A percentile compares a stretch with the other conserved stretches of the same genome.
These are phyloP conservation scores for Trifolium fragiferum DNA, from an alignment of 306 rosid species.

Conservation along the genomic window DNA sequence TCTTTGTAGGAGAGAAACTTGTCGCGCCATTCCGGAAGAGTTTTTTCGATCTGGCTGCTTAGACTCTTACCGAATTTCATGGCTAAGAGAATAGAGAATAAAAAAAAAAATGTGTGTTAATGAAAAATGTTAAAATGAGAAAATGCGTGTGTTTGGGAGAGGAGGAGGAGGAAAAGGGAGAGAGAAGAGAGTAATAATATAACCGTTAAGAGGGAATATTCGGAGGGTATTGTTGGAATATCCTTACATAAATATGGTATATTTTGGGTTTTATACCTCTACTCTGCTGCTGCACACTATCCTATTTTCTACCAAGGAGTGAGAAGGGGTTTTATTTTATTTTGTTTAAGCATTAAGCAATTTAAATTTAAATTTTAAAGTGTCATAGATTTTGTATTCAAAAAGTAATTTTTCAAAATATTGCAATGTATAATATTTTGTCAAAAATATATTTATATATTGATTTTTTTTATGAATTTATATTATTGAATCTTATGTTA, in stretches of 20 bases:
- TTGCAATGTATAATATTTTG: too few relatives aligned
- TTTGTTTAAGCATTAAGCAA: too few relatives aligned
- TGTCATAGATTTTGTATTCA: too few relatives aligned
- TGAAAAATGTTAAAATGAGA: not conserved
- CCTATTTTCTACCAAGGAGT: not conserved
- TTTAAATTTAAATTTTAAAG: too few relatives aligned
- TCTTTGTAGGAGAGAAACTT: slow-evolving; percentile 94
- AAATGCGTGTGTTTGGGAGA: not conserved
- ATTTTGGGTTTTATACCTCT: slow-evolving; percentile 70
- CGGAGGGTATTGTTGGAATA: slow-evolving; percentile 76
- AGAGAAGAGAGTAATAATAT: slow-evolving; percentile 34
- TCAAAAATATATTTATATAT: too few relatives aligned
- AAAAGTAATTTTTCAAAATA: too few relatives aligned
- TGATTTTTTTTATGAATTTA: too few relatives aligned
- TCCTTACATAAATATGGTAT: slow-evolving; percentile 69
- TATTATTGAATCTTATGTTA: too few relatives aligned
- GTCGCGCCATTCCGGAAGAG: slow-evolving; percentile 94
- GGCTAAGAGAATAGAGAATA: not conserved
- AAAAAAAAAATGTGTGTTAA: too few relatives aligned
- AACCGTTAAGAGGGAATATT: slow-evolving; percentile 72
- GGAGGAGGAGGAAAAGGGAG: not conserved
- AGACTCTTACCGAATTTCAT: slow-evolving; percentile 97
- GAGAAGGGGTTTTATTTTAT: too few relatives aligned
- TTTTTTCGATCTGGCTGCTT: slow-evolving; percentile 86
- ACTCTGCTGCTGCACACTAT: not conserved